Base-by-base conservation (phyloP, 2,329 filamentous ascomycete species). In the Rhynchosporium secalis region DNA sequence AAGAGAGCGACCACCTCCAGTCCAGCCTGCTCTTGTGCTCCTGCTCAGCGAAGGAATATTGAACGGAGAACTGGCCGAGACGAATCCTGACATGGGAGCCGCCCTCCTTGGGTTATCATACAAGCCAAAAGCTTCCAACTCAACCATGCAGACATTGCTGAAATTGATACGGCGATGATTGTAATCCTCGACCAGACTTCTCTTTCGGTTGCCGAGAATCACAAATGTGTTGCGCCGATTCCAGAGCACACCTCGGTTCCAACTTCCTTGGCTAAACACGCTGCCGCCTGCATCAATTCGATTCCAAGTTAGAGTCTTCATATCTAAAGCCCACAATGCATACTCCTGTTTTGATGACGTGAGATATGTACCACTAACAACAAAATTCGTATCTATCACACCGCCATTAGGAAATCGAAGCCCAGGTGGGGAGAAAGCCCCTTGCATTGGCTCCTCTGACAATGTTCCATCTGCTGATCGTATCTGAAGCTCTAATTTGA, bases 301-400 rank as follows among this genome's bases (percentile, higher is more conserved):
- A 60, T 90, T 93, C 95, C 95, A 99, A 0, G 90, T 95, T 59
- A 99, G 78, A 0, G 88, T 95, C 62, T 89, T 86, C 61, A 99
- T 77, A 72, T 99, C 93, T 54, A 99, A 78, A 2, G 95, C 94
- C 95, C 95, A 99, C 1, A 99, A 81, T 0, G 95, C 94, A 76
- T 98, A 99, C 75, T 99, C 95, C 74, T 98, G 94, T 77, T 97
- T 98, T 1, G 94, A 97, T 1, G 94, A 97, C 0, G 95, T 99
- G 62, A 99, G 83, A 74, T 98, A 98, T 0, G 95, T 99, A 33
- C 95, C 95, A 73, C 93, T 97, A 28, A 99, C 94, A 48, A 99
- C 92, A 72, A 99, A 98, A 74, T 97, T 91, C 5, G 92, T 94
- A 75, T 96, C 94, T 68, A 98, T 94, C 54, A 99, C 86, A 47